Conservation (phyloP, 225 moss, liverwort and hornwort genomes). For the Lunularia cruciata region DNA sequence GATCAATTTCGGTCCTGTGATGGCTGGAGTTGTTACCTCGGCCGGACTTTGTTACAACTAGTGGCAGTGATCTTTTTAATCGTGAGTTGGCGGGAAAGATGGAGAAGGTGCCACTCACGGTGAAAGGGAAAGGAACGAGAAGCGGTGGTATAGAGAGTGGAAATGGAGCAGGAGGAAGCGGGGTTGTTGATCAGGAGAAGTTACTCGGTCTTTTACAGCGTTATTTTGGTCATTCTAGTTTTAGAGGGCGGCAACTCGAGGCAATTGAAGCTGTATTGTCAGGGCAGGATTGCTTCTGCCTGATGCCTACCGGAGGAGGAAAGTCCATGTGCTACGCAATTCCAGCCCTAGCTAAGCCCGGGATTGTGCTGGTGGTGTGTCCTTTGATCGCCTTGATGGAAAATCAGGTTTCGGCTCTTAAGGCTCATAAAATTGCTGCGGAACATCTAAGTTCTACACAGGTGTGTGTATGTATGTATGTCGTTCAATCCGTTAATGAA, state of each 20-base stretch:
- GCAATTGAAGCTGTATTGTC: slow-evolving; percentile 70
- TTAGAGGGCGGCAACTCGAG: slow-evolving; percentile 67
- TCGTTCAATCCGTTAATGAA: too few species aligned
- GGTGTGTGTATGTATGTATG: too few species aligned
- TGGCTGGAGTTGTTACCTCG: too few species aligned
- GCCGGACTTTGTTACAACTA: too few species aligned
- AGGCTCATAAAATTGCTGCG: slow-evolving; percentile 58
- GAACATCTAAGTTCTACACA: slow-evolving; percentile 69
- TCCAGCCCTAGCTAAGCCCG: slow-evolving; percentile 67
- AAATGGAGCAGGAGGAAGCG: background rate
- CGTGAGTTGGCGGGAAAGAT: slow-evolving; percentile 18
- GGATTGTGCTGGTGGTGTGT: slow-evolving; percentile 68
- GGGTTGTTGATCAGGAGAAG: slow-evolving; percentile 35
- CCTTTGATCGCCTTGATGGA: slow-evolving; percentile 61
- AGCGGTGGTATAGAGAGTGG: background rate
- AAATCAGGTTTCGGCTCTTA: slow-evolving; percentile 61
- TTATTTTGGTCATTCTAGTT: slow-evolving; percentile 62
- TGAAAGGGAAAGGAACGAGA: background rate
- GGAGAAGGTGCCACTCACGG: slow-evolving; percentile 12
- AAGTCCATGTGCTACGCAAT: slow-evolving; percentile 75
- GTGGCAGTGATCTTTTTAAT: too few species aligned
- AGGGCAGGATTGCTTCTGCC: slow-evolving; percentile 70
- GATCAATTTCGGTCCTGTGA: too few species aligned
- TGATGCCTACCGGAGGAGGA: slow-evolving; percentile 80
- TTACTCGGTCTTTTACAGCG: slow-evolving; percentile 54